These are phyloP conservation scores for Skeletonema marinoi DNA, from an alignment of 108 stramenopile species.

Conservation along the genomic window DNA sequence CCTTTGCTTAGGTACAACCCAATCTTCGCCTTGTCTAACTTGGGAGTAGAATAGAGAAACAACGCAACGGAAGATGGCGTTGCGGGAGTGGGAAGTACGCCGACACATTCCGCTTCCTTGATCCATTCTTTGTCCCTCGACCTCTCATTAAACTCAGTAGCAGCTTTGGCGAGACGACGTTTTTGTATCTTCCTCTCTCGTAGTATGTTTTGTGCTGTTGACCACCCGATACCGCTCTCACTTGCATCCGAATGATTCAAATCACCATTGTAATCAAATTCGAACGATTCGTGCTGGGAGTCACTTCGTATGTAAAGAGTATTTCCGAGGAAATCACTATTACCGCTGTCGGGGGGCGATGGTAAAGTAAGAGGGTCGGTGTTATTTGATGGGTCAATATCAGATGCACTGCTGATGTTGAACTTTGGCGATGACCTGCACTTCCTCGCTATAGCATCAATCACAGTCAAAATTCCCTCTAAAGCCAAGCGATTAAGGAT, in stretches of 20 bases:
- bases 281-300: constrained; percentile 14
- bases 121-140: constrained; percentile 81
- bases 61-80: constrained; percentile 70
- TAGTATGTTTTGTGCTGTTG: constrained; percentile 55
- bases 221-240: constrained; percentile 30
- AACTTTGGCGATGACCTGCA: constrained; percentile 27
- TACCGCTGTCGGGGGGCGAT: constrained; percentile 39
- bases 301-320: constrained; percentile 1
- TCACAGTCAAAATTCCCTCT: constrained; percentile 87
- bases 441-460: constrained; percentile 83
- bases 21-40: constrained; percentile 87
- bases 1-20: constrained; percentile 94
- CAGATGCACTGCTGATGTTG: background rate
- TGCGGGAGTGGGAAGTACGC: constrained; percentile 52
- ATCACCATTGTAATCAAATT: constrained; percentile 9
- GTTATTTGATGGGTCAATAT: background rate
- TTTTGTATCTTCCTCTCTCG: constrained; percentile 87
- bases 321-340: constrained; percentile 39
- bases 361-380: background rate
- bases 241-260: background rate
- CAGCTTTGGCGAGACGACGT: constrained; percentile 67
- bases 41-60: constrained; percentile 83
- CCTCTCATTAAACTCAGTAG: constrained; percentile 79
- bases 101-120: constrained; percentile 67
- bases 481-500: constrained; percentile 82